These are phyloP conservation scores for Coriaria nepalensis DNA, from an alignment of 306 rosid genomes.

Conservation along the genomic window DNA sequence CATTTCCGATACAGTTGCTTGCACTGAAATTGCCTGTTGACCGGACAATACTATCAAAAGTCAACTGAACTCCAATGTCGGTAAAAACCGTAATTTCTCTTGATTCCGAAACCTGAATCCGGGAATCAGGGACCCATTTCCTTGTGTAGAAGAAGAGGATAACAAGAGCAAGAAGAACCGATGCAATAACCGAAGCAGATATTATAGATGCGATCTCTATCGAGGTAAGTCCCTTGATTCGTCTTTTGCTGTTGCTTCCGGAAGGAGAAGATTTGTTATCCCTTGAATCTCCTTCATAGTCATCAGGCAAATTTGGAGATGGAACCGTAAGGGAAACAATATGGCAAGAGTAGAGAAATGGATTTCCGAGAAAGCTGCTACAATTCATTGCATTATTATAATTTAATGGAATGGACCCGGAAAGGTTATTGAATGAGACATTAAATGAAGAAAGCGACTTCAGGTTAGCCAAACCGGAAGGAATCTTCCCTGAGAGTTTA, in stretches of 20 bases:
- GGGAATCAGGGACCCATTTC: constrained; percentile 28
- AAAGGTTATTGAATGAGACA: constrained; percentile 18
- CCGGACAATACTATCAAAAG: constrained; percentile 32
- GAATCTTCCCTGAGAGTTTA: constrained; percentile 17
- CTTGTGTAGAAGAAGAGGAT: constrained; percentile 26
- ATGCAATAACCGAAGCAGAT: constrained; percentile 19
- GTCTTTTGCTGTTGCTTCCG: neutral
- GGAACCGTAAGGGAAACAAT: constrained; percentile 7
- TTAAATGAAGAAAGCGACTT: constrained; percentile 10
- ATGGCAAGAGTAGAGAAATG: constrained; percentile 17
- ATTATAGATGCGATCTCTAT: constrained; percentile 23
- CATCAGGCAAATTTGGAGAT: constrained; percentile 8
- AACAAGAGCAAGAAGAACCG: constrained; percentile 22
- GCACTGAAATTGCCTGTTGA: constrained; percentile 55
- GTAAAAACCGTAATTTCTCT: constrained; percentile 29
- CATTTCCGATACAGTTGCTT: constrained; percentile 44
- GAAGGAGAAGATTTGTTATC: constrained; percentile 3
- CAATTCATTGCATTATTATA: constrained; percentile 16
- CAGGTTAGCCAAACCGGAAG: constrained; percentile 11
- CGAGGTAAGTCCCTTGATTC: constrained; percentile 12
- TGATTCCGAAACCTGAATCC: constrained; percentile 21
- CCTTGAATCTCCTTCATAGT: neutral
- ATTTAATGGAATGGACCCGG: constrained; percentile 17
- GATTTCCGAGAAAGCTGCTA: constrained; percentile 15
- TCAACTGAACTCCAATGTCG: constrained; percentile 36